Evolutionary conservation across 2,329 filamentous ascomycete genomes (phyloP).

Genomic region (Beauveria scarabaeidicola): DNA sequence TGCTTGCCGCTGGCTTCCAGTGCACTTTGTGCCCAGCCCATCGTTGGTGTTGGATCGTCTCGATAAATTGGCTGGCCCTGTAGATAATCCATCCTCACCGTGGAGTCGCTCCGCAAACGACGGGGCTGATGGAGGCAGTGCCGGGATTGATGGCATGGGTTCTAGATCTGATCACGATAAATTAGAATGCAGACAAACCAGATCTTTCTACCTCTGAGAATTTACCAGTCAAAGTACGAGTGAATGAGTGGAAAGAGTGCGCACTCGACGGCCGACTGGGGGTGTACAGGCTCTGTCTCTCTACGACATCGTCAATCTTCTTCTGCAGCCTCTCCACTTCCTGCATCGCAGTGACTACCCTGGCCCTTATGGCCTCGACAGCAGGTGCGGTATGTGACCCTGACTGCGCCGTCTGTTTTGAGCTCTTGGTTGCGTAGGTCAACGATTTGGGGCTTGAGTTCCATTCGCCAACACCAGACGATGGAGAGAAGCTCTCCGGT

Average conservation of each 20-base stretch:
- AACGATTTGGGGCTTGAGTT: background rate
- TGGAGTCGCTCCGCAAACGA: constrained; percentile 50
- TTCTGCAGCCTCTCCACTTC: constrained; percentile 51
- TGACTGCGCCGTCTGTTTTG: constrained; percentile 30
- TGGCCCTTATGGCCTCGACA: constrained; percentile 44
- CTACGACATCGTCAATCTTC: constrained; percentile 51
- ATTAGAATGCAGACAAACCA: background rate
- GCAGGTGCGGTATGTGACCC: constrained; percentile 38
- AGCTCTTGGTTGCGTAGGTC: constrained; percentile 17
- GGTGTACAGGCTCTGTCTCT: constrained; percentile 50
- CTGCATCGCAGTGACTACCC: constrained; percentile 48
- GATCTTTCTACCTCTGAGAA: background rate
- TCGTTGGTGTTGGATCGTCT: constrained; percentile 21
- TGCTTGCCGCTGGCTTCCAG: constrained; percentile 12
- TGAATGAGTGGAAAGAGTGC: constrained; percentile 36
- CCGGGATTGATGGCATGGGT: constrained; percentile 48
- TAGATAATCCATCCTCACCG: constrained; percentile 32
- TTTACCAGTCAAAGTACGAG: constrained; percentile 24
- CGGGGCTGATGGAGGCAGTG: constrained; percentile 46
- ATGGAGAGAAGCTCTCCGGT: background rate
- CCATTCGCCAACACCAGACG: background rate
- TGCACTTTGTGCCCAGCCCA: background rate
- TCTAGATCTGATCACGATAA: constrained; percentile 23
- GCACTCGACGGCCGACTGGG: constrained; percentile 45
- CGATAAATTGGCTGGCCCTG: constrained; percentile 17